phyloP scores from a whole-genome alignment of 148 eudicot species.

The Linanthus parryae region DNA sequence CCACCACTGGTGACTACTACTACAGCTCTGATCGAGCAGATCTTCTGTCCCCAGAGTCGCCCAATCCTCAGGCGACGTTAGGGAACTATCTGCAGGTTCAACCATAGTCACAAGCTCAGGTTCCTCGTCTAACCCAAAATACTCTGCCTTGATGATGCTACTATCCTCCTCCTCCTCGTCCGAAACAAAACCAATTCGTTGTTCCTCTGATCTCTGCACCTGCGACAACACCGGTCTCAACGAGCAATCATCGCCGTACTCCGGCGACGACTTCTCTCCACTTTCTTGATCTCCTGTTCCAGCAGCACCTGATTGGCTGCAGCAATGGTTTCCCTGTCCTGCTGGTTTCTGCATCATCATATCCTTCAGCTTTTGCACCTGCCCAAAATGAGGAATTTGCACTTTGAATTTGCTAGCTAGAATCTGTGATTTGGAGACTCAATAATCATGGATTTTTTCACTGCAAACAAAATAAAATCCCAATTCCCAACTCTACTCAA shows the following conservation, averaged over 20 bases:
- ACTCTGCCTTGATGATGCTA: slow-evolving; percentile 31
- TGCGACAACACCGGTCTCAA: slow-evolving; percentile 14
- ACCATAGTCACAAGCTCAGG: slow-evolving; percentile 25
- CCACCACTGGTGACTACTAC: slow-evolving; percentile 45
- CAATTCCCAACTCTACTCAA: too few species aligned
- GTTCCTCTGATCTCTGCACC: slow-evolving; percentile 12
- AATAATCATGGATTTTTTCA: too few species aligned
- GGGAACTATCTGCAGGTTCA: slow-evolving; percentile 25
- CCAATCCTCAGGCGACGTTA: slow-evolving; percentile 33
- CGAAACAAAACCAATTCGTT: slow-evolving; percentile 23
- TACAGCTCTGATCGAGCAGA: slow-evolving; percentile 23
- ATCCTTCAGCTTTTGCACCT: slow-evolving; percentile 50
- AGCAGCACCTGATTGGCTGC: slow-evolving; percentile 5
- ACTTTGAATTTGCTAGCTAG: too few species aligned
- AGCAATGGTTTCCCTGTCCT: slow-evolving; percentile 4
- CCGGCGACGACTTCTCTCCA: slow-evolving; percentile 9
- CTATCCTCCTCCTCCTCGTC: too few species aligned
- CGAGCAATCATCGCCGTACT: background rate
- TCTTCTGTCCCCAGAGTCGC: slow-evolving; percentile 27
- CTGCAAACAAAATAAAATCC: too few species aligned
- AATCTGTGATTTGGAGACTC: too few species aligned
- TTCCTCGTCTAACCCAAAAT: slow-evolving; percentile 32
- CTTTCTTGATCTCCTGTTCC: slow-evolving; percentile 1
- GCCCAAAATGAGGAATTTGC: slow-evolving; percentile 7
- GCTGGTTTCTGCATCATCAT: slow-evolving; percentile 16